Evolutionary conservation across 495 filamentous ascomycete genomes (phyloP).

Genomic region (Aspergillus mulundensis): DNA sequence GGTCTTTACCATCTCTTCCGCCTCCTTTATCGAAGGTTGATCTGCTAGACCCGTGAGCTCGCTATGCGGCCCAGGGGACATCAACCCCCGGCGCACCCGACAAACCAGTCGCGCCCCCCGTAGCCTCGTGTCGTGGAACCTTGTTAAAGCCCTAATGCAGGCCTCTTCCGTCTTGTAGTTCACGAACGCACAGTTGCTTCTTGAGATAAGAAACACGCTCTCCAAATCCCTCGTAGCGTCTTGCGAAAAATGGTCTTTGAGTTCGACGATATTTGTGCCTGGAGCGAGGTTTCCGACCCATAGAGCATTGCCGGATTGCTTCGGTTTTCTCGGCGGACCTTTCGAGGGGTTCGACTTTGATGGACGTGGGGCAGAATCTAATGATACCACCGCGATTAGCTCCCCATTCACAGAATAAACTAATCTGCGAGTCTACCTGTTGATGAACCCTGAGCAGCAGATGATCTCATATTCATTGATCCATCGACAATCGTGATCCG

Average conservation of each 20-base stretch:
- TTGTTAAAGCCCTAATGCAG: constrained; percentile 71
- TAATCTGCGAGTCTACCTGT: constrained; percentile 24
- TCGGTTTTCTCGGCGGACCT: constrained; percentile 89
- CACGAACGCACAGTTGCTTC: constrained; percentile 97
- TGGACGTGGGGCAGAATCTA: constrained; percentile 19
- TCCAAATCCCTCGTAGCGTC: constrained; percentile 76
- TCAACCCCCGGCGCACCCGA: constrained; percentile 63
- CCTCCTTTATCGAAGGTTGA: constrained; percentile 1
- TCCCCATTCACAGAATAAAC: background rate
- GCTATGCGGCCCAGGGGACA: constrained; percentile 28
- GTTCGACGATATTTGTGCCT: constrained; percentile 67
- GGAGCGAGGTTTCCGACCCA: constrained; percentile 96
- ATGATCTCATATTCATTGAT: constrained; percentile 31
- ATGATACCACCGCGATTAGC: constrained; percentile 7
- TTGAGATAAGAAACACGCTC: constrained; percentile 91
- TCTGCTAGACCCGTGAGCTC: constrained; percentile 12
- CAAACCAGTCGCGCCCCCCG: constrained; percentile 89
- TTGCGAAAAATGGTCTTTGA: constrained; percentile 88
- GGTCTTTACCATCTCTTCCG: background rate
- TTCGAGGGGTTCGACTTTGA: constrained; percentile 17
- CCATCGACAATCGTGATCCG: constrained; percentile 41
- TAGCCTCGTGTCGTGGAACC: constrained; percentile 90
- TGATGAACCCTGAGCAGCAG: constrained; percentile 10
- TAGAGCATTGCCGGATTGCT: constrained; percentile 87
- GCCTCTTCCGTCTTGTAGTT: constrained; percentile 84